Base-by-base conservation (phyloP, 768 basidiomycete species). In the Hygrocybe coccinea region DNA sequence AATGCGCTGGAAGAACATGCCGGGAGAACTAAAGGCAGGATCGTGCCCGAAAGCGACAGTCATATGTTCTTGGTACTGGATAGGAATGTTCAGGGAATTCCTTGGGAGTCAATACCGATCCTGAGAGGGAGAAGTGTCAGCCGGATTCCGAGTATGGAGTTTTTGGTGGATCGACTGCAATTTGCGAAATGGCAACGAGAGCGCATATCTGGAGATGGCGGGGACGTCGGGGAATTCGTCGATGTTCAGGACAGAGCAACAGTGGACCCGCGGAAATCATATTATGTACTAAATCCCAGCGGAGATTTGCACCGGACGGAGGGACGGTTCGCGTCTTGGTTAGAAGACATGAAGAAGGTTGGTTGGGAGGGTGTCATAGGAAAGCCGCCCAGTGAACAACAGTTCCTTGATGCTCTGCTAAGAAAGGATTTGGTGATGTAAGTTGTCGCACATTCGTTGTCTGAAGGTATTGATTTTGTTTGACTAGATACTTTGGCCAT, bases 41-140 rank as follows among this genome's bases (percentile, higher is more conserved):
- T 54, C 36, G 33, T 14, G 2, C 43, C n/a, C 1, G 60, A 57
- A 34, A 60, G 72, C 5, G 87, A 89, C 62, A 77, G 83, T 39
- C 95, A 98, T 65, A 69, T 85, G 35, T 95, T 97, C 73, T 75
- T 98, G 57, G 81, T 95, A 17, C 77, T 98, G 48, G 97, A 97
- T 70, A 91, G 90, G 71, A 85, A 89, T 56, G 73, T 95, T 10
- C 91, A 94, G 64, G 83, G 84, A 0, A 77, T 98, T 54, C 95
- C 97, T 2, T 98, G 95, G 95, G 97, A 98, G 71, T 95, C 89
- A 22, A 83, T 97, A 12, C 94, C 95, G 0, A 80, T 86, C 39
- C 72, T 98, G 10, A 79, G 91, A 39, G 91, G 88, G 8, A 78
- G 86, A 48, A 90, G 93, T 52, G 81, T 97, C 65, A 94, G 91